Percentiles rank a stretch among this genome's conserved stretches.
phyloP scores from a whole-genome alignment of 2,329 filamentous ascomycete genomes.

The Calycina marina region DNA sequence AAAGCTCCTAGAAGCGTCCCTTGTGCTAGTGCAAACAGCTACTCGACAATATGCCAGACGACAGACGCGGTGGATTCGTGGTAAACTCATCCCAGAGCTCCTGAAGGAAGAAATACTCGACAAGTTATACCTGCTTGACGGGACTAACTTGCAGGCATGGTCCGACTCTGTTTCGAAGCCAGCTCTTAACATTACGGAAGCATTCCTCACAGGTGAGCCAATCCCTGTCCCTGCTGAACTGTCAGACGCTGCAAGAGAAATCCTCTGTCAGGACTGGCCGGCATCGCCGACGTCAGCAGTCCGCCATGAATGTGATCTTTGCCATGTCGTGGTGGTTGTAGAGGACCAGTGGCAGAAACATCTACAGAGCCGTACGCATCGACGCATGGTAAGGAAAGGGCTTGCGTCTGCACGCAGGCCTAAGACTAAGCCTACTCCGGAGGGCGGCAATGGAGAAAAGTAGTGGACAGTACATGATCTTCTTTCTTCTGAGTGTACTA shows the following conservation, averaged over 20 bases:
- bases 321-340: conserved; percentile 46
- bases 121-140: conserved; percentile 67
- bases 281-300: conserved; percentile 30
- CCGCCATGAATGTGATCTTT: conserved; percentile 54
- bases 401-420: neutral
- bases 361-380: conserved; percentile 29
- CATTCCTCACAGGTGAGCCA: conserved; percentile 45
- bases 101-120: conserved; percentile 35
- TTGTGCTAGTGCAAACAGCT: conserved; percentile 67
- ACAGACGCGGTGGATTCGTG: conserved; percentile 75
- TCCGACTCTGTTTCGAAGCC: conserved; percentile 45
- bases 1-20: conserved; percentile 38
- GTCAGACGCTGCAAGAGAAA: conserved; percentile 37
- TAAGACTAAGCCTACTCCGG: neutral
- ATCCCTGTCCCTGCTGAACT: conserved; percentile 36
- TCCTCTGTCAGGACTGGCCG: conserved; percentile 38
- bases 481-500: no score
- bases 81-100: conserved; percentile 62
- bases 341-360: conserved; percentile 36
- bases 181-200: conserved; percentile 43
- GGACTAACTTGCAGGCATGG: conserved; percentile 53
- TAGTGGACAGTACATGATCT: no score
- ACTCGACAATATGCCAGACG: conserved; percentile 79
- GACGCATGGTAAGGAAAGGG: conserved; percentile 16
- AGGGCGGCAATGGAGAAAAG: no score